Base-by-base conservation (phyloP, 2,329 filamentous ascomycete genomes). In the Pseudogymnoascus sp. region DNA sequence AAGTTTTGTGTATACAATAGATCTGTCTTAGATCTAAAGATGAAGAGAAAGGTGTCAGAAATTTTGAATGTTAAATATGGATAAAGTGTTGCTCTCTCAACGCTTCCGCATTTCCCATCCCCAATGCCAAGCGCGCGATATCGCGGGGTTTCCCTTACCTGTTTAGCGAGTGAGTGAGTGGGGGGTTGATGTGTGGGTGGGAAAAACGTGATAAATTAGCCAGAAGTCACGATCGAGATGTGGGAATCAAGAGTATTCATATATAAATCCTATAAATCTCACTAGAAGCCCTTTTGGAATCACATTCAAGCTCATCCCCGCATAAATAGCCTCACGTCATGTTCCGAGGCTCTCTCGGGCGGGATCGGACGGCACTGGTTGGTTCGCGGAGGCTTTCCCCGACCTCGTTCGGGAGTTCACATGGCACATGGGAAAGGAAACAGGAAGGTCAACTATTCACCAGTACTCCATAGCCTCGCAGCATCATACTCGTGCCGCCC, bases 111-210 rank as follows among this genome's bases (percentile, higher is more conserved):
- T 8, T 52, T 52, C 45, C 45, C 45, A 52, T 52, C 45, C 45
- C 45, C 25, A 52, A 52, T 52, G 45, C 45, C 45, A 52, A 52
- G 45, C 45, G 45, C 45, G 45, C 45, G 45, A 52, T 52, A 52
- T 52, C 45, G 45, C 45, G 45, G 45, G 45, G 45, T 52, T 52
- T 52, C 45, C 45, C 45, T 52, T 52, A 52, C 45, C 45, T 52
- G n/a, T 52, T 52, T 52, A 52, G 45, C 45, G 45, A 52, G 45
- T 45, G 9, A 11, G 33, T 23, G 41, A 42, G 25, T 52, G 42
- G 42, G 7, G 23, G 42, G 23, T 28, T 52, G 45, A 12, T 30
- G 45, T 45, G 8, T 45, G 41, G 8, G 22, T 25, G 12, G 5
- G 19, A 52, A 52, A 30, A 52, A 30, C 45, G 45, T 52, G 25